Conservation (phyloP, 192 early-diverging fungal genomes). For the Paraglomus brasilianum region DNA sequence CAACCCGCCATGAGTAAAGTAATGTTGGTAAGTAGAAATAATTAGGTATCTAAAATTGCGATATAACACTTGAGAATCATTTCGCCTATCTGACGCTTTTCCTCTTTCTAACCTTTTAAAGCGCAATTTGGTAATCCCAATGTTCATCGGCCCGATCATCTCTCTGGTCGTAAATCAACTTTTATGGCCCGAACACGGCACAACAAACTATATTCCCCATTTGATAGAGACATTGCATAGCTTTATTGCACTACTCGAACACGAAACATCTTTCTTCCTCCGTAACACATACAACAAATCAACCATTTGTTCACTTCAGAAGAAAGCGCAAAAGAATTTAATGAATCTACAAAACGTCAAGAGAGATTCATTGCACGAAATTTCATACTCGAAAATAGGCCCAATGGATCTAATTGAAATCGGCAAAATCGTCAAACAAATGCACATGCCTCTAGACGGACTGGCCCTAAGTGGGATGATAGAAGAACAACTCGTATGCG, state of each 20-base stretch:
- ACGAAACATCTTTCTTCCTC: constrained; percentile 23
- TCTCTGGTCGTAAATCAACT: constrained; percentile 3
- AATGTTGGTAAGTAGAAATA: neutral
- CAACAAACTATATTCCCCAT: constrained; percentile 21
- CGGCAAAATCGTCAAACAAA: constrained; percentile 2
- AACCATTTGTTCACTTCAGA: constrained; percentile 4
- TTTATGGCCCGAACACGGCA: constrained; percentile 24
- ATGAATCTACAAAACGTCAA: constrained; percentile 7
- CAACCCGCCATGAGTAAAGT: neutral
- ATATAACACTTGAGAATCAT: neutral
- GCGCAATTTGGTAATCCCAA: constrained; percentile 12
- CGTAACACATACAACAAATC: constrained; percentile 7
- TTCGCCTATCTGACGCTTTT: neutral
- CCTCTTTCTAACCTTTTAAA: neutral
- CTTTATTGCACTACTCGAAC: constrained; percentile 23
- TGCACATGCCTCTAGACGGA: constrained; percentile 14
- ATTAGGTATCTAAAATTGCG: neutral
- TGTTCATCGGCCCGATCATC: constrained; percentile 12
- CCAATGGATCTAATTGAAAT: constrained; percentile 17
- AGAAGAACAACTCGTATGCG: constrained; percentile 21
- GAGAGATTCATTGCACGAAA: constrained; percentile 12
- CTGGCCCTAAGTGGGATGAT: constrained; percentile 24
- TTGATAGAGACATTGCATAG: constrained; percentile 12
- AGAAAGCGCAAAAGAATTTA: constrained; percentile 14
- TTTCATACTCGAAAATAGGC: constrained; percentile 22